A percentile compares a stretch with the other conserved stretches of the same genome.
Conservation (phyloP, 129 eudicot species). For the Solidago caesia region DNA sequence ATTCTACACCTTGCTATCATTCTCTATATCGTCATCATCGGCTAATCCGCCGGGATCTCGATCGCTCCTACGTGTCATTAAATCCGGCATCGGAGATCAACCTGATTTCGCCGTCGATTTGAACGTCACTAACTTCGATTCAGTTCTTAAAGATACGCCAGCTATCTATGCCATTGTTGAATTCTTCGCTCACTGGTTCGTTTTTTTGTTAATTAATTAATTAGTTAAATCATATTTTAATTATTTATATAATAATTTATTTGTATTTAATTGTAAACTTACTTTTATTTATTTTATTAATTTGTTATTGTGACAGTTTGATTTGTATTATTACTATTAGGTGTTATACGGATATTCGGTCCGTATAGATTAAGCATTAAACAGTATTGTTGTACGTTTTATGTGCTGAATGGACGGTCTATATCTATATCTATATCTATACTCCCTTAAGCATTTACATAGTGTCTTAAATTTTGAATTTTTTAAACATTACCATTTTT, state of each 20-base stretch:
- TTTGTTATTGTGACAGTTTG: not conserved
- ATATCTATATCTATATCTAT: too few species aligned
- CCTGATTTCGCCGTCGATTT: conserved; percentile 63
- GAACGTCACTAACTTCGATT: conserved; percentile 75
- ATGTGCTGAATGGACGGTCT: too few species aligned
- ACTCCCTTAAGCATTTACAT: too few species aligned
- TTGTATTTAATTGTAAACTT: not conserved
- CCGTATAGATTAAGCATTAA: too few species aligned
- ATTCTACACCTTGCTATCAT: conserved; percentile 25
- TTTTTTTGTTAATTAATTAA: conserved; percentile 11
- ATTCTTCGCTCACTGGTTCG: conserved; percentile 92
- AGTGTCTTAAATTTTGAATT: too few species aligned
- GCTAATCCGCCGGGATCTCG: conserved; percentile 58
- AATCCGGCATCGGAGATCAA: conserved; percentile 19
- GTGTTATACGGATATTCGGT: too few species aligned
- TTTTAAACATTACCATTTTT: too few species aligned
- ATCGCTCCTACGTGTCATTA: conserved; percentile 61
- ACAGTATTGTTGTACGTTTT: too few species aligned
- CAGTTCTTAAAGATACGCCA: conserved; percentile 60
- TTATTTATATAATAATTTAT: too few species aligned
- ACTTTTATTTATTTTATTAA: not conserved
- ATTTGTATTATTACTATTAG: not conserved
- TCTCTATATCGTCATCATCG: conserved; percentile 24
- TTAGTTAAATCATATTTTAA: not conserved
- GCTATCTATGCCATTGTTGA: conserved; percentile 80